Evolutionary conservation across 345 rosid species (phyloP).

Genomic region (Adansonia digitata): DNA sequence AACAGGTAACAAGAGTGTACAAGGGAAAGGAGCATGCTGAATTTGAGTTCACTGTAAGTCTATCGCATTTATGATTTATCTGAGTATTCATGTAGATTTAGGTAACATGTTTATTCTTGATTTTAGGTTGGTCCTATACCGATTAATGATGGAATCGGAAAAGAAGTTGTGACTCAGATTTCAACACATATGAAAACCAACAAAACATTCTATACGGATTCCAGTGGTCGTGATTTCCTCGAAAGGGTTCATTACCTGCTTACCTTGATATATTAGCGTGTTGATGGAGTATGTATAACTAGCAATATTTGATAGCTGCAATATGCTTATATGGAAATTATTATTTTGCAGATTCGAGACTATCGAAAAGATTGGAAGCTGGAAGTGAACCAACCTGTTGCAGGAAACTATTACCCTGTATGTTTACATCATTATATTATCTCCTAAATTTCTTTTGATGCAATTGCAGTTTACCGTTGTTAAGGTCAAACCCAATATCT

Average conservation of each 20-base stretch:
- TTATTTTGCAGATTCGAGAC: constrained; percentile 47
- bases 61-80: not conserved
- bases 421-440: constrained; percentile 19
- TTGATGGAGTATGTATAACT: not conserved
- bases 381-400: constrained; percentile 56
- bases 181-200: constrained; percentile 43
- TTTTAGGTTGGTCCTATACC: constrained; percentile 69
- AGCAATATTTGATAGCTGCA: not conserved
- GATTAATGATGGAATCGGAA: constrained; percentile 51
- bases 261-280: not conserved
- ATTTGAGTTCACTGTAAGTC: constrained; percentile 80
- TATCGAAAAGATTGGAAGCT: constrained; percentile 61
- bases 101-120: not conserved
- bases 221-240: constrained; percentile 68
- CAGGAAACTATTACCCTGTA: constrained; percentile 79
- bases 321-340: not conserved
- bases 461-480: not conserved
- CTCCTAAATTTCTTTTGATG: too few species aligned
- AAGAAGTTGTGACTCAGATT: constrained; percentile 54
- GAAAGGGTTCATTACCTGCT: constrained; percentile 38
- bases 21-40: constrained; percentile 83
- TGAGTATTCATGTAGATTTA: not conserved
- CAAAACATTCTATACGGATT: constrained; percentile 56
- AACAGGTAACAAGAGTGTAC: constrained; percentile 76
- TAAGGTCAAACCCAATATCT: not conserved